These are phyloP conservation scores for Multifurca ochricompacta DNA, from an alignment of 768 basidiomycete genomes.

Conservation along the genomic window DNA sequence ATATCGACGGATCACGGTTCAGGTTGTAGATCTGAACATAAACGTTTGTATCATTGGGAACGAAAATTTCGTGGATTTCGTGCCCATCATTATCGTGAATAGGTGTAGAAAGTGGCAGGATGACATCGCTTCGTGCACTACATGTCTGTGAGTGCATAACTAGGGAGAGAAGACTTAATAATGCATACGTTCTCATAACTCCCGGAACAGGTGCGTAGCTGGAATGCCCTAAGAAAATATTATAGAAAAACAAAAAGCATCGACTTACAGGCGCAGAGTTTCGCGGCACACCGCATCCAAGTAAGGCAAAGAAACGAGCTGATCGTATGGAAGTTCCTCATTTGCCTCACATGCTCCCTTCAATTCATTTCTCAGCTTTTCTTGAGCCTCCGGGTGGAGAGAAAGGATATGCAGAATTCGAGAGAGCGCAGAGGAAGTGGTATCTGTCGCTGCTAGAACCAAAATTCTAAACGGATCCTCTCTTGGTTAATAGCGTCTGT, in stretches of 20 bases:
- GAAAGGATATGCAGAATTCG: slow-evolving; percentile 23
- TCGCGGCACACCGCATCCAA: slow-evolving; percentile 30
- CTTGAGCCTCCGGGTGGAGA: slow-evolving; percentile 28
- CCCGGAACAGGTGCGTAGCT: background rate
- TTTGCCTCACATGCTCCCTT: slow-evolving; percentile 14
- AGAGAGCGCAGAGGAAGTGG: slow-evolving; percentile 25
- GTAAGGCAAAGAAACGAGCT: slow-evolving; percentile 28
- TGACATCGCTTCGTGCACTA: background rate
- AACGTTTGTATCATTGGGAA: slow-evolving; percentile 26
- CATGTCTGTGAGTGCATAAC: background rate
- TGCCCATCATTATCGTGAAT: background rate
- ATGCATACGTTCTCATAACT: background rate
- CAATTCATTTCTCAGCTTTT: no score
- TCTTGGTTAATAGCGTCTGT: background rate
- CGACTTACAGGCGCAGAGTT: slow-evolving; percentile 21
- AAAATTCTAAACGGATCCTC: slow-evolving; percentile 18
- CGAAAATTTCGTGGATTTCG: slow-evolving; percentile 14
- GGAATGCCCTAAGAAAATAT: background rate
- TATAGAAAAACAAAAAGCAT: background rate
- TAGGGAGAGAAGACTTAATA: background rate
- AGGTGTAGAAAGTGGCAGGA: background rate
- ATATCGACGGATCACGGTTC: slow-evolving; percentile 28
- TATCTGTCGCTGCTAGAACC: slow-evolving; percentile 25
- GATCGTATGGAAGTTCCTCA: slow-evolving; percentile 27
- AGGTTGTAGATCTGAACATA: slow-evolving; percentile 24